Evolutionary conservation across 345 rosid genomes (phyloP).

Genomic region (Aquilaria sinensis): DNA sequence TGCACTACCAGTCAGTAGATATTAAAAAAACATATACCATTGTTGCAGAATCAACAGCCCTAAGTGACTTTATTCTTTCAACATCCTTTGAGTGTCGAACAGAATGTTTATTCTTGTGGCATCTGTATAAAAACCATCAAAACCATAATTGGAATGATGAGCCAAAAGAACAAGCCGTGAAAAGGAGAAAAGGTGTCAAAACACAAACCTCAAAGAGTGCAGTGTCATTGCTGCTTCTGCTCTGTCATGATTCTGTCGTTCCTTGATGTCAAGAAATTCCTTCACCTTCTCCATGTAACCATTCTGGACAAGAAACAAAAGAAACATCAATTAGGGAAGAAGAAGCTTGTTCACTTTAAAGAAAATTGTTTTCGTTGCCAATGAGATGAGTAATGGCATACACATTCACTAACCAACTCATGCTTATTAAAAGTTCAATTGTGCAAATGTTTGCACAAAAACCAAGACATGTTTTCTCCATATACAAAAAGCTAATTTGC

Average conservation of each 20-base stretch:
- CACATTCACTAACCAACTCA: neutral
- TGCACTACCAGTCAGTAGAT: conserved; percentile 1
- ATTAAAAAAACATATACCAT: conserved; percentile 32
- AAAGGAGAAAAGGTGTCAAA: neutral
- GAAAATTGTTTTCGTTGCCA: neutral
- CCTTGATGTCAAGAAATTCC: conserved; percentile 57
- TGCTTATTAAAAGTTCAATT: neutral
- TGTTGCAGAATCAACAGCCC: conserved; percentile 35
- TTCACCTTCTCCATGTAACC: conserved; percentile 46
- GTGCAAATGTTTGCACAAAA: neutral
- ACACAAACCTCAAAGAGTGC: conserved; percentile 65
- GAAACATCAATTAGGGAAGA: conserved; percentile 1
- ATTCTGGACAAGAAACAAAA: conserved; percentile 30
- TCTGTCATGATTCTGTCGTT: conserved; percentile 79
- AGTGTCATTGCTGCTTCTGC: conserved; percentile 33
- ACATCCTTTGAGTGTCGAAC: conserved; percentile 25
- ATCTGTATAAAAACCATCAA: conserved; percentile 20
- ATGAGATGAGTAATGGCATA: neutral
- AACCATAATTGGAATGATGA: conserved; percentile 10
- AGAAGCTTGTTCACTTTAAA: neutral
- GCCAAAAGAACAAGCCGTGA: neutral
- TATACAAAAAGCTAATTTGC: neutral
- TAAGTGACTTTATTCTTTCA: conserved; percentile 51
- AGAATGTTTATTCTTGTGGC: conserved; percentile 26
- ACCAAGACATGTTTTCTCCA: neutral